Evolutionary conservation across 78 protist species (phyloP).

Genomic region (Dictyostelium firmibasis): DNA sequence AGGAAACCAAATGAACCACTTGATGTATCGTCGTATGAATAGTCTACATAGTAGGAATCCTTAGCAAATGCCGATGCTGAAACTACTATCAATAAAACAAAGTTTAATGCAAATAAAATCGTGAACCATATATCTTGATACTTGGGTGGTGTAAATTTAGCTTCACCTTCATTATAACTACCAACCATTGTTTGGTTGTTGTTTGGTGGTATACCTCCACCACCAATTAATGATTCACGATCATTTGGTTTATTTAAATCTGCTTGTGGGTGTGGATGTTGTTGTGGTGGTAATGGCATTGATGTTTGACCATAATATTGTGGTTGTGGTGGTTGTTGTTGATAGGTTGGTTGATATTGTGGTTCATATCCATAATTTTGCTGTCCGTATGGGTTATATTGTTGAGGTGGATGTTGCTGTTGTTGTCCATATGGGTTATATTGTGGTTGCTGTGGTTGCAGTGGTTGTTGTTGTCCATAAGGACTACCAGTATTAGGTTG

Average conservation of each 20-base stretch:
- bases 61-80: background rate
- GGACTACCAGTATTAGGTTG: background rate
- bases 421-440: background rate
- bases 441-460: background rate
- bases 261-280: background rate
- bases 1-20: background rate
- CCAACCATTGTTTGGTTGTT: background rate
- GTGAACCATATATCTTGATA: constrained; percentile 10
- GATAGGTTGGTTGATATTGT: background rate
- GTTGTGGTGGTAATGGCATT: background rate
- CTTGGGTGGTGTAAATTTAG: constrained; percentile 16
- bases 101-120: constrained; percentile 10
- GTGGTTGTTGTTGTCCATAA: background rate
- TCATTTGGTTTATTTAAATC: background rate
- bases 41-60: background rate
- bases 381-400: constrained; percentile 8
- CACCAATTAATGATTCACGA: background rate
- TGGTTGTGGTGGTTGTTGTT: constrained; percentile 6
- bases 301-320: background rate
- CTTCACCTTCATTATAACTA: background rate
- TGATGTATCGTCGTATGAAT: background rate
- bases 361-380: background rate
- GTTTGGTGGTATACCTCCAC: background rate
- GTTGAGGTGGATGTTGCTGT: background rate
- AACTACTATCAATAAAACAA: background rate